Base-by-base conservation (phyloP, 163 green algal genomes). In the Volvox carteri region DNA sequence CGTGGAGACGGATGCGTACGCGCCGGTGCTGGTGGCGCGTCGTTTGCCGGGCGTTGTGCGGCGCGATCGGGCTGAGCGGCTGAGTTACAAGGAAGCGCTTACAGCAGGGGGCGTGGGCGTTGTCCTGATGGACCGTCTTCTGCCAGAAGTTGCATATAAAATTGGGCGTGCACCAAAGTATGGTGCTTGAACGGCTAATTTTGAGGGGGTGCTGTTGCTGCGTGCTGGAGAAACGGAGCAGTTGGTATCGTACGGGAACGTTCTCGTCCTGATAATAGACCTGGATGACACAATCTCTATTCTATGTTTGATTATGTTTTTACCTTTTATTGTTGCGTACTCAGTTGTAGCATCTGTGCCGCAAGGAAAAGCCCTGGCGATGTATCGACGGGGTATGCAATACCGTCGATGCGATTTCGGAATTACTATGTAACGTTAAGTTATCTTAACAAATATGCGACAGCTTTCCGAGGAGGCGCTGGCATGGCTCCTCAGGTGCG, bases 141-240 rank as follows among this genome's bases (percentile, higher is more conserved):
- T 97, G 62, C 93, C 90, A 25, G 95, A 97, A 90, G 62, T 97
- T 1, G 93, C 94, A 0, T 97, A 96, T 88, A 97, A 97, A 90
- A 85, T 97, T 46, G 95, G 92, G 0, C 85, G 92, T 6, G 94
- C 94, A 0, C 87, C 92, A 12, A 97, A 97, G 90, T 97, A 97
- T 72, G 95, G 95, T 0, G 95, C 95, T 12, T 89, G 28, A 76
- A n/a, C n/a, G n/a, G n/a, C n/a, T n/a, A n/a, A n/a, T n/a, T n/a
- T n/a, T n/a, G n/a, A n/a, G n/a, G n/a, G n/a, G n/a, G n/a, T n/a
- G n/a, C n/a, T n/a, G n/a, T n/a, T n/a, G n/a, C n/a, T n/a, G n/a
- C n/a, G n/a, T n/a, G n/a, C n/a, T n/a, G n/a, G n/a, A n/a, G n/a
- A n/a, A n/a, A n/a, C n/a, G n/a, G n/a, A n/a, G n/a, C n/a, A n/a